Evolutionary conservation across 495 filamentous ascomycete species (phyloP), one percentile per base, ranked within the genome.

Genomic region (Hypoxylon cercidicola): DNA sequence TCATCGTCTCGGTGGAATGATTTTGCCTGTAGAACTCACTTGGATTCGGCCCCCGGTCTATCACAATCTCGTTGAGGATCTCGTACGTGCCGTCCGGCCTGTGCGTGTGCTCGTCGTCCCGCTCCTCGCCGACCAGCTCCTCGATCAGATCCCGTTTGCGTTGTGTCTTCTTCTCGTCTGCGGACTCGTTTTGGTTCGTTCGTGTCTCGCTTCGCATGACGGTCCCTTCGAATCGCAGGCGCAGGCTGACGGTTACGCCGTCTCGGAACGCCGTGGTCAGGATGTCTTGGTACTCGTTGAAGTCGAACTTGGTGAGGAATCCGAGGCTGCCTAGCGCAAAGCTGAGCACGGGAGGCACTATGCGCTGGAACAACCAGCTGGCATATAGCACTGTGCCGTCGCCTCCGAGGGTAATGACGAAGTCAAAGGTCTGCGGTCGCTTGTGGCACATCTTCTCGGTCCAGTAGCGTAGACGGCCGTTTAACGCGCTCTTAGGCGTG

Each of bases 281-380:
- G 6, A 85, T 93, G 4, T 88, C 77, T 60, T 85, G 80, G 64
- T 91, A 91, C 3, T 88, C 76, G 19, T 87, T 85, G 76, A 90
- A 99, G 73, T 97, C 93, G 75, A 97, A 98, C 72, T 97, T 97
- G 15, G 96, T 98, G 64, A 99, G 79, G 71, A 99, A 98, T 0
- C 95, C 95, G 21, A 99, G 78, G 16, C 93, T 97, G 3, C 95
- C 95, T 25, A 98, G 77, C 19, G 93, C 85, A 76, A 99, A 98
- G 47, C 92, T 93, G 18, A 99, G 78, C 5, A 97, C 91, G 0
- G 96, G 95, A 4, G 95, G 95, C 0, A 98, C 94, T 53, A 98
- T 88, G n/a, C 92, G 82, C 81, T 99, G 95, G 74, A 99, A 99
- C 28, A 99, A 81, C 94, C 96, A 99, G 69, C 88, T 93, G 0